Conservation (phyloP, 1,284 basidiomycete genomes). For the Xerocomus cyaneibrunnescens region DNA sequence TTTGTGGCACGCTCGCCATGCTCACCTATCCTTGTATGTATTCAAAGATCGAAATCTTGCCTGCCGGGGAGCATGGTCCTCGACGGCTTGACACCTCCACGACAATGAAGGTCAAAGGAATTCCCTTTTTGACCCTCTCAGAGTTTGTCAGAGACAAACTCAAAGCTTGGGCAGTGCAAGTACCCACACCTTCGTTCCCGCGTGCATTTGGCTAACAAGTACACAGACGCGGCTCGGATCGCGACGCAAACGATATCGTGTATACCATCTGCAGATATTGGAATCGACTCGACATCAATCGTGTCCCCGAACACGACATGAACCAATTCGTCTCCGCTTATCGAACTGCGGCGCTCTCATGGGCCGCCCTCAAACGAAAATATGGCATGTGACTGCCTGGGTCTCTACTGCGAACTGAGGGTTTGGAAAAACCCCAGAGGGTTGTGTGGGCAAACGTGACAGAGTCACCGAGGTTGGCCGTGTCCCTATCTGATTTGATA, state of each 20-base stretch:
- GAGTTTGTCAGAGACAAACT: constrained; percentile 80
- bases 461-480: constrained; percentile 3
- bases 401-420: constrained; percentile 1
- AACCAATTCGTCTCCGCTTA: constrained; percentile 61
- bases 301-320: constrained; percentile 80
- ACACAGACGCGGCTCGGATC: constrained; percentile 58
- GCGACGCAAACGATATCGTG: constrained; percentile 70
- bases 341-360: constrained; percentile 56
- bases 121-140: constrained; percentile 75
- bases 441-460: not conserved
- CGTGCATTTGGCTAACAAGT: constrained; percentile 6
- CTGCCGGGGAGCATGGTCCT: constrained; percentile 76
- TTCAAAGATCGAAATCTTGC: constrained; percentile 72
- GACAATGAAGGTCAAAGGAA: constrained; percentile 59
- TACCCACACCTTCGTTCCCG: constrained; percentile 1
- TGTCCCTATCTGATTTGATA: constrained; percentile 34
- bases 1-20: constrained; percentile 4
- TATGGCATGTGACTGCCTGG: constrained; percentile 49
- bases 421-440: not conserved
- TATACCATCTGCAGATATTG: constrained; percentile 68
- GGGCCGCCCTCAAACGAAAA: constrained; percentile 67
- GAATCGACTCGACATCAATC: constrained; percentile 76
- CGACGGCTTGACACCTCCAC: constrained; percentile 65
- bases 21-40: not conserved
- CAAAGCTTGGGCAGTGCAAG: constrained; percentile 74